These are phyloP conservation scores for Grifola frondosa DNA, from an alignment of 1,284 basidiomycete species.

Conservation along the genomic window DNA sequence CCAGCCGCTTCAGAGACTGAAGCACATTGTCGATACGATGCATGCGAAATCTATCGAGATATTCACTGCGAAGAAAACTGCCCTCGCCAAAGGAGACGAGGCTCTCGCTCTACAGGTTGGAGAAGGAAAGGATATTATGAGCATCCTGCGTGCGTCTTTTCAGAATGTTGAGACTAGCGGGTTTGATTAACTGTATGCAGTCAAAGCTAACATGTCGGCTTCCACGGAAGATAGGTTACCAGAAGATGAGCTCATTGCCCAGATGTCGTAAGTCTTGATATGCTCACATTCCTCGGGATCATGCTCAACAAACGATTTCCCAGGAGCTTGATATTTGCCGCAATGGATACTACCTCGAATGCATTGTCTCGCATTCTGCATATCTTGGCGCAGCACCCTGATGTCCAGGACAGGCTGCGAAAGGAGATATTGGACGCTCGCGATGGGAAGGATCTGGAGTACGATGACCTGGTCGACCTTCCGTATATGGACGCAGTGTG, in stretches of 20 bases:
- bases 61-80: conserved; percentile 18
- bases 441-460: conserved; percentile 10
- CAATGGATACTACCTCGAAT: conserved; percentile 18
- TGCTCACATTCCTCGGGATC: not conserved
- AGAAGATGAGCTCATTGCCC: conserved; percentile 13
- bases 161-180: not conserved
- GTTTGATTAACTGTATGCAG: not conserved
- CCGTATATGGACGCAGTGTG: conserved; percentile 20
- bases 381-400: conserved; percentile 10
- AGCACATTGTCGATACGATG: conserved; percentile 14
- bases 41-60: conserved; percentile 15
- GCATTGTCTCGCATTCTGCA: conserved; percentile 11
- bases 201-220: conserved; percentile 14
- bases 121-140: conserved; percentile 27
- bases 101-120: conserved; percentile 14
- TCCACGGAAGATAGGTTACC: conserved; percentile 7
- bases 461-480: conserved; percentile 17
- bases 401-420: conserved; percentile 9
- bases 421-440: conserved; percentile 7
- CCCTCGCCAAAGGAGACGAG: conserved; percentile 15
- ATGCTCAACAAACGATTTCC: not conserved
- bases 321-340: conserved; percentile 14
- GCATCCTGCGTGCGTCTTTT: conserved; percentile 17
- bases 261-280: conserved; percentile 15
- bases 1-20: conserved; percentile 9